Base-by-base conservation (phyloP, 768 basidiomycete genomes). In the Mycena pura region DNA sequence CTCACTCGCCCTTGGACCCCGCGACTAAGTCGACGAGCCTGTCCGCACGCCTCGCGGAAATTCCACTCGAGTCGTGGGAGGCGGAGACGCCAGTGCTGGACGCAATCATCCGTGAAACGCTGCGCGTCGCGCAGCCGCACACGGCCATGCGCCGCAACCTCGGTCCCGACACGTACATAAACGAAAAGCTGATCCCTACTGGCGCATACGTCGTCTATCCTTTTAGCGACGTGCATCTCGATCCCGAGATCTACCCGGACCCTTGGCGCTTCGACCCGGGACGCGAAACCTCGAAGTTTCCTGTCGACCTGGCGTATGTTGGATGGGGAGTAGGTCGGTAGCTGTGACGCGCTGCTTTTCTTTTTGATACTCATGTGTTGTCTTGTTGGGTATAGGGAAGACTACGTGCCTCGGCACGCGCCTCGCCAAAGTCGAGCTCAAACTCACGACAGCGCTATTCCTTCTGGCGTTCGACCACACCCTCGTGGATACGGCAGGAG, bases 241-340 rank as follows among this genome's bases (percentile, higher is more conserved):
- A 92, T 73, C 80, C 87, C 38, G 80, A 82, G 61, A 73, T 92
- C 21, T 93, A 92, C 72, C 84, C 86, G 45, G 84, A 92, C 71
- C 91, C 91, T 36, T 90, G 89, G 89, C 85, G 78, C 66, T 93
- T 90, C 68, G 88, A 92, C 76, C 91, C 91, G 58, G 71, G 77
- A 69, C 78, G 86, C 73, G 74, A 77, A 65, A n/a, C n/a, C n/a
- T n/a, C n/a, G 75, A 82, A 73, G 74, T 69, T 21, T 76, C 73
- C 31, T 57, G 74, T 78, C 59, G 83, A 82, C 58, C 86, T 85
- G 73, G 76, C 82, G 54, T 92, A 88, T 70, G 79, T 92, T 48
- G 90, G 90, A 31, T 92, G 90, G 91, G 91, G 91, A 61, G 89
- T 85, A 77, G 91, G 91, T 92, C 71, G 69, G 86, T 81, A 40